Evolutionary conservation across 1,139 yeast species (phyloP).

Genomic region (Diutina pseudorugosa): DNA sequence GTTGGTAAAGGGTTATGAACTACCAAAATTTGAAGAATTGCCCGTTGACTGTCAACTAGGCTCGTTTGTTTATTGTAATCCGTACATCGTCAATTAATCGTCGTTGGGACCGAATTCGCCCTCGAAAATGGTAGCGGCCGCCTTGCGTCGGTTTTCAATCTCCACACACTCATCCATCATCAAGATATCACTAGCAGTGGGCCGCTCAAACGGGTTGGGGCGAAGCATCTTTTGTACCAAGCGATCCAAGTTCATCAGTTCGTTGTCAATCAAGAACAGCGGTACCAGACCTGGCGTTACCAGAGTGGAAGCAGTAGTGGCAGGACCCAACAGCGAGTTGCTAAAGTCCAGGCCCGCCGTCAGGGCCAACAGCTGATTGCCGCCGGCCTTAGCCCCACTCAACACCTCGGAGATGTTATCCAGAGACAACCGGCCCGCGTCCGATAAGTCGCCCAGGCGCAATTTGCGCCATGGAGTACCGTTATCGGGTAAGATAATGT

Average conservation of each 20-base stretch:
- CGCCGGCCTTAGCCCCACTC: constrained; percentile 14
- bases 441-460: constrained; percentile 89
- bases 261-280: constrained; percentile 49
- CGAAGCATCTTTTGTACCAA: constrained; percentile 82
- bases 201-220: constrained; percentile 77
- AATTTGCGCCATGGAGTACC: constrained; percentile 96
- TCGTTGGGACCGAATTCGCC: constrained; percentile 83
- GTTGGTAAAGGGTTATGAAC: too few species aligned
- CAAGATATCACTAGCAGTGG: constrained; percentile 61
- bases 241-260: constrained; percentile 41
- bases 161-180: constrained; percentile 60
- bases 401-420: constrained; percentile 36
- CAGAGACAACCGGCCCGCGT: constrained; percentile 77
- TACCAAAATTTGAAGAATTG: neutral
- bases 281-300: constrained; percentile 70
- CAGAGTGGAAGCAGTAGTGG: neutral
- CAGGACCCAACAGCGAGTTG: neutral
- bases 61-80: neutral
- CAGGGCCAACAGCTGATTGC: constrained; percentile 6
- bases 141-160: constrained; percentile 74
- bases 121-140: constrained; percentile 93
- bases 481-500: constrained; percentile 87
- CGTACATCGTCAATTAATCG: constrained; percentile 7
- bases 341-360: neutral
- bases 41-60: neutral